A percentile compares a stretch with the other conserved stretches of the same genome.
phyloP scores from a whole-genome alignment of 495 filamentous ascomycete species.

The Talaromyces wortmannii region DNA sequence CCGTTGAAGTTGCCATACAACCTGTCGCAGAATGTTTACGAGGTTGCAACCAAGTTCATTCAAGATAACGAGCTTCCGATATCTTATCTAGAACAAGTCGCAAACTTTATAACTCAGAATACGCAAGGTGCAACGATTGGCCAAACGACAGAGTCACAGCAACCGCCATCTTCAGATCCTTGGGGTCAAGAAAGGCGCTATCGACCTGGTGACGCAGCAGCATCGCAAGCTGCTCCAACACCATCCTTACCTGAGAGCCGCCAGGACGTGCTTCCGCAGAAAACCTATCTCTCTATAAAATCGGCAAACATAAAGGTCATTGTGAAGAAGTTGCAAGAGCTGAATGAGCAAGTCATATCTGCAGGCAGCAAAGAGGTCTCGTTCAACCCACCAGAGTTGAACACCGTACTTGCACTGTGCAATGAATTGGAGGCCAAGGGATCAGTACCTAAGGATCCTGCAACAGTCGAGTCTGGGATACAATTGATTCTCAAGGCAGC shows the following conservation, averaged over 20 bases:
- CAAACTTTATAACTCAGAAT: slow-evolving; percentile 87
- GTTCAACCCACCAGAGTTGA: slow-evolving; percentile 63
- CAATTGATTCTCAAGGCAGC: slow-evolving; percentile 58
- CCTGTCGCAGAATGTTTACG: slow-evolving; percentile 84
- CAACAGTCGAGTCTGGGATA: slow-evolving; percentile 38
- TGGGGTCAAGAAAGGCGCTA: slow-evolving; percentile 76
- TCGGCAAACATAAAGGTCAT: slow-evolving; percentile 57
- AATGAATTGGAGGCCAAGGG: slow-evolving; percentile 48
- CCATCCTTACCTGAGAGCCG: slow-evolving; percentile 29
- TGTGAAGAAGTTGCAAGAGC: slow-evolving; percentile 63
- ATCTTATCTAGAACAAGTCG: slow-evolving; percentile 85
- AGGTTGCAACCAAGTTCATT: slow-evolving; percentile 87
- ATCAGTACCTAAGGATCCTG: slow-evolving; percentile 18
- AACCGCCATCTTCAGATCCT: slow-evolving; percentile 52
- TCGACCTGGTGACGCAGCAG: slow-evolving; percentile 56
- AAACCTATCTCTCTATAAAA: slow-evolving; percentile 69
- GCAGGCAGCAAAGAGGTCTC: slow-evolving; percentile 66
- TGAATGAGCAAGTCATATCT: slow-evolving; percentile 60
- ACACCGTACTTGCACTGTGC: slow-evolving; percentile 46
- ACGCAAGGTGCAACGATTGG: slow-evolving; percentile 81
- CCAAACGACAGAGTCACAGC: slow-evolving; percentile 32
- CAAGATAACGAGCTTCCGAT: slow-evolving; percentile 86
- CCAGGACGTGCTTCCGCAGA: slow-evolving; percentile 70
- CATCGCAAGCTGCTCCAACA: slow-evolving; percentile 18
- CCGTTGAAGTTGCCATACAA: slow-evolving; percentile 93